These are phyloP conservation scores for Macrolepiota fuliginosa DNA, from an alignment of 768 basidiomycete genomes.

Conservation along the genomic window DNA sequence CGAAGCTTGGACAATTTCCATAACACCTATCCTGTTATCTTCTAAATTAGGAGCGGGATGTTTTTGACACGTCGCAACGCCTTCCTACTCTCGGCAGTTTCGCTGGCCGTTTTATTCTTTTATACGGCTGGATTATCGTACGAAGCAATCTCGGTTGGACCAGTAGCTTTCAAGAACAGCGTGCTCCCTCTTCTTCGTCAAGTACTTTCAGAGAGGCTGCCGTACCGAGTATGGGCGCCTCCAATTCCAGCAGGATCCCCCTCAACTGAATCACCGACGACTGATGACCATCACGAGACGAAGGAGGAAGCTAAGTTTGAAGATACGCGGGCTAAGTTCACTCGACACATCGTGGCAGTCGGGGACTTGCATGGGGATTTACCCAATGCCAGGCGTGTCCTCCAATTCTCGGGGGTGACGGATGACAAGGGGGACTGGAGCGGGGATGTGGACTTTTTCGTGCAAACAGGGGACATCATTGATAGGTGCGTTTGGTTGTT, in stretches of 20 bases:
- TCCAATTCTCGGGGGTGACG: conserved; percentile 77
- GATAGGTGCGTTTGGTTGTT: conserved; percentile 58
- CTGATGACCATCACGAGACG: background rate
- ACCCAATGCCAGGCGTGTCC: conserved; percentile 72
- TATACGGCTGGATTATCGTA: background rate
- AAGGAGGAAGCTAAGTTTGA: background rate
- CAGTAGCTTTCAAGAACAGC: background rate
- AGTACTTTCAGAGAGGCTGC: background rate
- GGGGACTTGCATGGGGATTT: conserved; percentile 93
- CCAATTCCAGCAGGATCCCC: background rate
- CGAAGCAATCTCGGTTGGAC: background rate
- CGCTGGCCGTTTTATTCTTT: background rate
- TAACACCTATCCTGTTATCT: background rate
- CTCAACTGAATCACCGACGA: background rate
- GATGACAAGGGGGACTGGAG: conserved; percentile 77
- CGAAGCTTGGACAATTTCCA: background rate
- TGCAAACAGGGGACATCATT: conserved; percentile 96
- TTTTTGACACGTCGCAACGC: conserved; percentile 4
- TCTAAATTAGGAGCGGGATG: background rate
- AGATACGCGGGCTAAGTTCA: conserved; percentile 28
- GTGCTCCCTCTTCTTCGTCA: conserved; percentile 5
- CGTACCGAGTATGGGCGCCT: background rate
- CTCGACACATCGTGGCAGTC: conserved; percentile 75
- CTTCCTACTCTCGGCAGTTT: background rate
- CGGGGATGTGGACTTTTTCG: conserved; percentile 79